Base-by-base conservation (phyloP, 768 basidiomycete genomes). In the Hericium rajendrae region DNA sequence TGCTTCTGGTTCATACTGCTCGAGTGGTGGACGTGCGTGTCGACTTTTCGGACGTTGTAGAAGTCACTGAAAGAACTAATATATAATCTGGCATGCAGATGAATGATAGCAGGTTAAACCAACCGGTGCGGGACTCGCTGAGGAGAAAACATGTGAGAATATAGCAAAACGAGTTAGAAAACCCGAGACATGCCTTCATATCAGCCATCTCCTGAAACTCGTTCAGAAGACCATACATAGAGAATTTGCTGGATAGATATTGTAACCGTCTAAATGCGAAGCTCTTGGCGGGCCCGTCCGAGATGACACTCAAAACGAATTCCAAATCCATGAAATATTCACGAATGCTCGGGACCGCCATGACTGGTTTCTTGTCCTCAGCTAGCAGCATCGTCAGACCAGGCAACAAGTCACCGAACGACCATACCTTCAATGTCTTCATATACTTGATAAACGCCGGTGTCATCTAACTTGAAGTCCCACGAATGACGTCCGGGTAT, bases 1-100 rank as follows among this genome's bases (percentile, higher is more conserved):
- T 99, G 97, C 70, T 99, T 99, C 71, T 99, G 97, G 69, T 99
- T 99, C 94, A 98, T 97, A 72, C 91, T 91, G 59, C 94, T 97
- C 3, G 95, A 95, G 69, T 98, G 92, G 66, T 99, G 97, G 28
- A 99, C 91, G 71, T 99, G 97, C 8, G 97, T 99, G 68, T 99
- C 97, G 59, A 99, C 97, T 69, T 99, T 99, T 24, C 97, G 85
- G 53, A 93, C 78, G 68, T 99, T 99, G 73, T 99, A 99, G 65
- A 99, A 97, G 72, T 99, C 97, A 59, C 95, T 94, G 67, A n/a
- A 58, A 11, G 20, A 6, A 4, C 32, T 26, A 26, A 26, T 26
- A 12, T 24, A n/a, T 46, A 38, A 38, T 48, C 37, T n/a, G 51
- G 26, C 48, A 24, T 46, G 8, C 10, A 13, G 1, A 37, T 50